Evolutionary conservation across 2,329 filamentous ascomycete genomes (phyloP).

Genomic region (Nemania abortiva): DNA sequence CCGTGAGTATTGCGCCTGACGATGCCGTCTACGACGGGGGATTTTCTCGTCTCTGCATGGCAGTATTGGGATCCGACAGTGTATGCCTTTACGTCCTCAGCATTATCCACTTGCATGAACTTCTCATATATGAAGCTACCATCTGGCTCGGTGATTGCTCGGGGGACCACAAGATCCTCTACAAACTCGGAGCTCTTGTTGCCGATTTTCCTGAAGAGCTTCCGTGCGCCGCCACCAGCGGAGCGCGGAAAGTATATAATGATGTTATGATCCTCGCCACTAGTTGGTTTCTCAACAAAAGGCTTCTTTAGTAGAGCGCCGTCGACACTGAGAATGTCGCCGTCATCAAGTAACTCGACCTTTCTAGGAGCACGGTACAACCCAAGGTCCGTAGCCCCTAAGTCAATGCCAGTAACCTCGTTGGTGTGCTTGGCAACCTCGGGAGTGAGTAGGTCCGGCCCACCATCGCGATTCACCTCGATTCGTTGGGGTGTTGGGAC

Average conservation of each 20-base stretch:
- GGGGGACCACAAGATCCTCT: constrained; percentile 78
- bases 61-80: constrained; percentile 94
- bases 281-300: constrained; percentile 98
- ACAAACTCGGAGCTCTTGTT: constrained; percentile 99
- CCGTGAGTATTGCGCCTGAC: constrained; percentile 97
- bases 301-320: constrained; percentile 86
- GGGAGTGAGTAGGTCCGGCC: constrained; percentile 80
- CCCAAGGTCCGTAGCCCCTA: constrained; percentile 78
- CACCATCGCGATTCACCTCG: constrained; percentile 93
- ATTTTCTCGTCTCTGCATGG: constrained; percentile 97
- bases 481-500: constrained; percentile 90
- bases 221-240: constrained; percentile 87
- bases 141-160: constrained; percentile 82
- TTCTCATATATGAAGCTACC: constrained; percentile 97
- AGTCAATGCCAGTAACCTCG: constrained; percentile 80
- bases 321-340: constrained; percentile 89
- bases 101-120: constrained; percentile 95
- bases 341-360: constrained; percentile 89
- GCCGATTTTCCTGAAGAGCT: constrained; percentile 95
- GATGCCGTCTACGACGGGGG: constrained; percentile 94
- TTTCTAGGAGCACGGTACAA: constrained; percentile 66
- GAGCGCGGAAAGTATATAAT: constrained; percentile 95
- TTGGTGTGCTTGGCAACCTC: constrained; percentile 85
- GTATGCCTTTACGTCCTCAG: constrained; percentile 98
- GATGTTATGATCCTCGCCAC: constrained; percentile 98